Base-by-base conservation (phyloP, 805 yeast genomes). In the Metschnikowia lunata region DNA sequence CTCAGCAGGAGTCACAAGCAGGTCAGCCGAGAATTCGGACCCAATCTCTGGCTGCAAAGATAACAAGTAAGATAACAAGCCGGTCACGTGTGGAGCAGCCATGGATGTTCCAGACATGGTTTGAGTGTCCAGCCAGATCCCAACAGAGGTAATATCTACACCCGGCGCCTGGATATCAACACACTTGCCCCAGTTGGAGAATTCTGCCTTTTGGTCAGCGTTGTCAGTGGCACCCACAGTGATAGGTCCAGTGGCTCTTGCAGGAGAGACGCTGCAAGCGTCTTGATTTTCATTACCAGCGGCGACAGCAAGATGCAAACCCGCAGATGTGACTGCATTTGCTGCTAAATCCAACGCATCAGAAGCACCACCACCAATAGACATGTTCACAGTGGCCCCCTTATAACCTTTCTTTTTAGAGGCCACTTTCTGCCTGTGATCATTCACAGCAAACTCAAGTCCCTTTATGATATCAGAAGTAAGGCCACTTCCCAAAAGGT, bases 161-260 rank as follows among this genome's bases (percentile, higher is more conserved):
- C 99, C 99, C 23, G 99, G 99, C 27, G 96, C 99, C 62, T 88
- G 91, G 52, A 91, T 84, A 62, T 91, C 97, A 46, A 93, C 97
- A 75, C 99, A 91, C 61, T 76, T 78, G 64, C 99, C 99, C 67
- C 79, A 89, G 77, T 91, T 93, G 44, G 97, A 88, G 76, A 93
- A 93, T 68, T 84, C 83, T 23, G 99, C 98, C 74, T 96, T 88
- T 43, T 80, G 74, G 62, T 93, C 98, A 42, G 85, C 79, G 56
- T 86, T 75, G 45, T 95, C 85, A 10, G 96, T 83, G 18, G 99
- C 98, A 64, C 97, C 99, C 40, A 91, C 98, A 37, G 97, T 88
- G 58, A 91, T 79, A 36, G 96, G 88, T 45, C 77, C 77, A 52
- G 75, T 83, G 37, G 95, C 90, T 44, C 89, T 76, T 37, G 97